Evolutionary conservation across 2,329 filamentous ascomycete genomes (phyloP).

Genomic region (Annulohypoxylon truncatum): DNA sequence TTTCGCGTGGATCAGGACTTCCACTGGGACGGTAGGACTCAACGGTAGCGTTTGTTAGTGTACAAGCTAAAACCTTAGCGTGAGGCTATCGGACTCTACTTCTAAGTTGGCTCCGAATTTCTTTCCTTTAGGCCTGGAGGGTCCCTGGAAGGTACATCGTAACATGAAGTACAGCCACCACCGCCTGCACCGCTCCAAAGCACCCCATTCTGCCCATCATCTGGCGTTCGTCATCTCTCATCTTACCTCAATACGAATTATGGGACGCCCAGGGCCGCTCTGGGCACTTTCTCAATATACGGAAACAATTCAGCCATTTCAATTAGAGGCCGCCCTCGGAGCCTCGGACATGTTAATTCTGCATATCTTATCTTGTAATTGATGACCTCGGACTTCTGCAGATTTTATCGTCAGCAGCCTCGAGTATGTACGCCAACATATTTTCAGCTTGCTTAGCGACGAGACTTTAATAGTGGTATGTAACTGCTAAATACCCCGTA

Average conservation of each 20-base stretch:
- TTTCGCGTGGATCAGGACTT: slow-evolving; percentile 27
- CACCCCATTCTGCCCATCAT: slow-evolving; percentile 17
- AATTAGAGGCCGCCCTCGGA: slow-evolving; percentile 11
- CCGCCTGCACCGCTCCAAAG: slow-evolving; percentile 6
- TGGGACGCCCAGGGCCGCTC: neutral
- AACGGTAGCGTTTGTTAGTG: slow-evolving; percentile 36
- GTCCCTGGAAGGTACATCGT: neutral
- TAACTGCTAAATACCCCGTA: neutral
- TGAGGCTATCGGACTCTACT: slow-evolving; percentile 22
- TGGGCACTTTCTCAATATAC: neutral
- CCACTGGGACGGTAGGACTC: slow-evolving; percentile 16
- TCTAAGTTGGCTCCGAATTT: slow-evolving; percentile 17
- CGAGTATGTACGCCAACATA: neutral
- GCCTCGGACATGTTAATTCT: neutral
- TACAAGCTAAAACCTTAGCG: slow-evolving; percentile 11
- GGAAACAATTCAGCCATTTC: neutral
- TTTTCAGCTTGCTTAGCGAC: neutral
- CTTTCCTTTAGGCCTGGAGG: neutral
- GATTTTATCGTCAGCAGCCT: neutral
- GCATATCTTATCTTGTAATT: neutral
- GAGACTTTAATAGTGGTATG: slow-evolving; percentile 4
- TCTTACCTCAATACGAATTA: slow-evolving; percentile 25
- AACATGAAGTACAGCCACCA: slow-evolving; percentile 27
- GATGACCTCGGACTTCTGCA: neutral
- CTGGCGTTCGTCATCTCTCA: slow-evolving; percentile 28